Evolutionary conservation across 2,329 filamentous ascomycete genomes (phyloP).

Genomic region (Neurospora crassa): DNA sequence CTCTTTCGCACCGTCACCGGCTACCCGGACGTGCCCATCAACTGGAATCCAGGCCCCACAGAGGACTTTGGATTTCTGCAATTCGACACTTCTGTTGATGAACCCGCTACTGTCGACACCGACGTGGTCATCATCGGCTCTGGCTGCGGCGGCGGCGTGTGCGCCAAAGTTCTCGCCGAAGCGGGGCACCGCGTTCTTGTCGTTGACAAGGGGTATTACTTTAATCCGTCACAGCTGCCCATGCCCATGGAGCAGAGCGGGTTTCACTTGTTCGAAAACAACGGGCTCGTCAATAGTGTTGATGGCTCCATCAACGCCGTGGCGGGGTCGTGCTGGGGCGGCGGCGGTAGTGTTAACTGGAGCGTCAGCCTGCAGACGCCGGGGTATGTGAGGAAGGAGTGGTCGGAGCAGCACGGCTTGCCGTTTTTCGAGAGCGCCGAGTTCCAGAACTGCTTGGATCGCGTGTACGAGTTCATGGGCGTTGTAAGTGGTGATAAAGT

Average conservation of each 20-base stretch:
- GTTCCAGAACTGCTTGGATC: conserved; percentile 71
- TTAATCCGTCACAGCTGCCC: conserved; percentile 60
- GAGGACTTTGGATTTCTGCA: conserved; percentile 55
- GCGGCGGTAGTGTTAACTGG: conserved; percentile 87
- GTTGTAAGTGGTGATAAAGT: conserved; percentile 51
- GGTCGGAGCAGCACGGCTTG: conserved; percentile 57
- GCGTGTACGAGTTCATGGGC: conserved; percentile 71
- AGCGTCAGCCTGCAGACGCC: conserved; percentile 57
- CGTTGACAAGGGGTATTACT: conserved; percentile 64
- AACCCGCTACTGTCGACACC: conserved; percentile 55
- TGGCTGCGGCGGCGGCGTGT: conserved; percentile 75
- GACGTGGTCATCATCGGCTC: conserved; percentile 83
- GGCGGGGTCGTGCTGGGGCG: conserved; percentile 69
- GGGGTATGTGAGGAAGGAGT: conserved; percentile 68
- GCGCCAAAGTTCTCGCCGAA: conserved; percentile 70
- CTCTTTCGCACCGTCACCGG: conserved; percentile 45
- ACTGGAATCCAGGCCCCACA: conserved; percentile 39
- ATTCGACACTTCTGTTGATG: conserved; percentile 27
- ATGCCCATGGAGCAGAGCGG: conserved; percentile 56
- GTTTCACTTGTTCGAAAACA: conserved; percentile 60
- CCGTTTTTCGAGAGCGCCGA: conserved; percentile 63
- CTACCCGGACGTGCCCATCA: conserved; percentile 43
- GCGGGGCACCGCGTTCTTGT: conserved; percentile 68
- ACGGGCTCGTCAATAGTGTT: conserved; percentile 46
- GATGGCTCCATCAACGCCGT: conserved; percentile 51